Base-by-base conservation (phyloP, 1,284 basidiomycete genomes). In the Amylostereum areolatum region DNA sequence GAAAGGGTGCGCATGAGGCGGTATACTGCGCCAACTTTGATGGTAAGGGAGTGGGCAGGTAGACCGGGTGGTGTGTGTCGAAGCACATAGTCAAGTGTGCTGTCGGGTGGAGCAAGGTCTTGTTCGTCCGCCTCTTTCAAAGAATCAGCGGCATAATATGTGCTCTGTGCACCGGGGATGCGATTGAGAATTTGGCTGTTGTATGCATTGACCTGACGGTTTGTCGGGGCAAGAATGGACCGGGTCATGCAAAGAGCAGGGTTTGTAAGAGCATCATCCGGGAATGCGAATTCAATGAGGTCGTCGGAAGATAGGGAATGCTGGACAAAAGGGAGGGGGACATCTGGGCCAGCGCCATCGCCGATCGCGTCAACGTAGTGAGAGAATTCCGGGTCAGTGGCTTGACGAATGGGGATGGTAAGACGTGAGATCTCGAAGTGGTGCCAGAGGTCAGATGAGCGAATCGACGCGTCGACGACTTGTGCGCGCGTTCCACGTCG, bases 1-100 rank as follows among this genome's bases (percentile, higher is more conserved):
- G 69, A 68, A 29, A 72, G 60, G 58, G 72, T 73, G 41, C 68
- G 62, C 50, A 72, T 52, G 3, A 73, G 51, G 5, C 66, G 58
- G 52, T 63, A 72, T 3, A 73, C 58, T 0, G 57, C 62, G n/a
- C 65, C 61, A 3, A 57, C 57, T 52, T 71, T 70, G 18, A 72
- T 49, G 1, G 46, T 46, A 4, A 73, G 52, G 11, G 40, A 41
- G 45, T 67, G 60, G 3, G 62, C 57, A 5, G 69, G 68, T 18
- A 71, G 40, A 3, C 68, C 68, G 1, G 59, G 57, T 11, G 61
- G 62, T 0, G 61, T 51, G 24, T 54, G 46, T 24, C 52, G 52
- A 3, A 57, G 49, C 4, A 61, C 56, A 43, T 62, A 63, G 34
- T 68, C 65, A 5, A 68, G 55, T 1, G 63, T 48, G 12, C 54